Evolutionary conservation across 495 filamentous ascomycete genomes (phyloP).

Genomic region (Penicillium crystallinum): DNA sequence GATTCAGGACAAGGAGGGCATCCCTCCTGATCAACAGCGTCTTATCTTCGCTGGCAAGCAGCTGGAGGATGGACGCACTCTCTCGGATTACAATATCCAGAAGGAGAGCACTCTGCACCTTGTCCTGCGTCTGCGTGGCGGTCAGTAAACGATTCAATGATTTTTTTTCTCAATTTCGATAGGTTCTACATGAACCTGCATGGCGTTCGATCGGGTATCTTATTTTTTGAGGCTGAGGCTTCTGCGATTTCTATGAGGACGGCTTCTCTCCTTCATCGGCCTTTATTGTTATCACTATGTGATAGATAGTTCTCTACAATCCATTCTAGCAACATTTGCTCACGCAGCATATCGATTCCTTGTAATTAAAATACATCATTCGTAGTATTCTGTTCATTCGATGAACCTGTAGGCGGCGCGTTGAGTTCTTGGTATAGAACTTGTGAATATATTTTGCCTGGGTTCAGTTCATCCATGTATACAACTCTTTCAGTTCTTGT

Average conservation of each 20-base stretch:
- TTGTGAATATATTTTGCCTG: too few species aligned
- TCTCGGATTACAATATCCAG: slow-evolving; percentile 92
- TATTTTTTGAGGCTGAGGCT: slow-evolving; percentile 32
- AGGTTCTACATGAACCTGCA: slow-evolving; percentile 32
- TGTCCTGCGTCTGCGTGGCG: slow-evolving; percentile 83
- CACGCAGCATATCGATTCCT: neutral
- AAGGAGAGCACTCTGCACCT: slow-evolving; percentile 87
- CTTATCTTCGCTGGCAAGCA: slow-evolving; percentile 91
- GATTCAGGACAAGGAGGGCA: slow-evolving; percentile 92
- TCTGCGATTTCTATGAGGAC: slow-evolving; percentile 17
- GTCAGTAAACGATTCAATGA: slow-evolving; percentile 49
- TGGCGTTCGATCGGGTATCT: slow-evolving; percentile 45
- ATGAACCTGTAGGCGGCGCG: too few species aligned
- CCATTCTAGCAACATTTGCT: slow-evolving; percentile 11
- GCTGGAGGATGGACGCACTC: slow-evolving; percentile 76
- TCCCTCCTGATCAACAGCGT: slow-evolving; percentile 84
- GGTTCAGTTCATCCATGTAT: neutral
- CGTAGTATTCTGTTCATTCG: too few species aligned
- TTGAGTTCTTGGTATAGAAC: too few species aligned
- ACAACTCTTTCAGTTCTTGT: neutral
- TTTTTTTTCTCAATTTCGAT: slow-evolving; percentile 18
- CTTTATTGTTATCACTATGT: neutral
- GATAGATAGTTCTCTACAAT: slow-evolving; percentile 14
- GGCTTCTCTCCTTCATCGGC: slow-evolving; percentile 26
- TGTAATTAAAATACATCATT: too few species aligned